These are phyloP conservation scores for Penicillium vulpinum DNA, from an alignment of 2,329 filamentous ascomycete genomes.

Conservation along the genomic window DNA sequence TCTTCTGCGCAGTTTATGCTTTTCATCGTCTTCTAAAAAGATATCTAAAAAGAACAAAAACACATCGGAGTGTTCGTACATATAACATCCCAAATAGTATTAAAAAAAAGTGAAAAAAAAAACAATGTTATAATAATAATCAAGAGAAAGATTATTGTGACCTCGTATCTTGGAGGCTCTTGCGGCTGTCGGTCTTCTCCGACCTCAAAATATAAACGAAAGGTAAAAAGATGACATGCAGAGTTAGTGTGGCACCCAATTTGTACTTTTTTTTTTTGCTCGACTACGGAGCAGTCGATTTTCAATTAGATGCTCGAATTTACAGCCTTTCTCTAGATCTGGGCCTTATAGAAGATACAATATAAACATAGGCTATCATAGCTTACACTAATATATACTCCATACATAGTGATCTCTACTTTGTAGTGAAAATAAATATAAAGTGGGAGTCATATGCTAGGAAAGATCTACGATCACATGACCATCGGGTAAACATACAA, in stretches of 20 bases:
- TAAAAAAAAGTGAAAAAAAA: not conserved
- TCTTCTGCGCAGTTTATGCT: not conserved
- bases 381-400: too few species aligned
- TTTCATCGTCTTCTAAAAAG: too few species aligned
- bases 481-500: not conserved
- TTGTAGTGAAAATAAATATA: not conserved
- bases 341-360: not conserved
- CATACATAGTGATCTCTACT: too few species aligned
- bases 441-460: too few species aligned
- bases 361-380: not conserved
- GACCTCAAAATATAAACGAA: not conserved
- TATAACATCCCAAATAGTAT: too few species aligned
- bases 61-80: too few species aligned
- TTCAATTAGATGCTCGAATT: not conserved
- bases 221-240: not conserved
- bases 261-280: not conserved
- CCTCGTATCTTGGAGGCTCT: not conserved
- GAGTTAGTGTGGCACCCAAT: not conserved
- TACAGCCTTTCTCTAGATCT: not conserved
- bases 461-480: constrained; percentile 6
- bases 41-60: too few species aligned
- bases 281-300: not conserved
- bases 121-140: too few species aligned
- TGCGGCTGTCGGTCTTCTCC: not conserved
- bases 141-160: not conserved